These are phyloP conservation scores for Pilaira anomala DNA, from an alignment of 192 early-diverging fungal genomes.

Conservation along the genomic window DNA sequence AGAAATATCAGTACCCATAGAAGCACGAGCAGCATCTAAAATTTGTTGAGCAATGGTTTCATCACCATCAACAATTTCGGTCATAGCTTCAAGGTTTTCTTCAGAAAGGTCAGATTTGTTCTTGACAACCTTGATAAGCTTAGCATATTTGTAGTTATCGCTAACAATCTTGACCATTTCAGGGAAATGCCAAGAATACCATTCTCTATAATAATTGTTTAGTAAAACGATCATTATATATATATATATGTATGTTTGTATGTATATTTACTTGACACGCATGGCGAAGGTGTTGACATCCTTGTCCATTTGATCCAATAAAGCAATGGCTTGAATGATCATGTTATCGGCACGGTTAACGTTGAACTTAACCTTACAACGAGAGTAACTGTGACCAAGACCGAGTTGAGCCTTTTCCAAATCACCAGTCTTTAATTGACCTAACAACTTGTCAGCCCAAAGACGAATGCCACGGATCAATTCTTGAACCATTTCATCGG, in stretches of 20 bases:
- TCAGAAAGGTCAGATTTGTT: constrained; percentile 88
- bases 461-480: constrained; percentile 92
- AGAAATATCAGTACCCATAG: constrained; percentile 98
- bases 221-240: neutral
- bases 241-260: no score
- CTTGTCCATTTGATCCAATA: constrained; percentile 98
- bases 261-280: constrained; percentile 68
- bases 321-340: constrained; percentile 89
- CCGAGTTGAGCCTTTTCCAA: constrained; percentile 92
- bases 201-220: constrained; percentile 83
- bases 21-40: constrained; percentile 87
- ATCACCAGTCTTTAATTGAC: constrained; percentile 90
- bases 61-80: constrained; percentile 75
- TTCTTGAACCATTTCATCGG: constrained; percentile 83
- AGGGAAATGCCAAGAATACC: constrained; percentile 99
- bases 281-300: constrained; percentile 98
- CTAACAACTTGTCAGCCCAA: constrained; percentile 84
- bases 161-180: constrained; percentile 94
- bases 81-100: constrained; percentile 72
- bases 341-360: constrained; percentile 98
- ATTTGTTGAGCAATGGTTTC: constrained; percentile 83
- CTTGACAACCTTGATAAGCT: constrained; percentile 84
- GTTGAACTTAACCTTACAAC: constrained; percentile 99
- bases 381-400: constrained; percentile 96
- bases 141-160: constrained; percentile 91